Conservation (phyloP, 306 rosid species). For the Cucurbita pepo region DNA sequence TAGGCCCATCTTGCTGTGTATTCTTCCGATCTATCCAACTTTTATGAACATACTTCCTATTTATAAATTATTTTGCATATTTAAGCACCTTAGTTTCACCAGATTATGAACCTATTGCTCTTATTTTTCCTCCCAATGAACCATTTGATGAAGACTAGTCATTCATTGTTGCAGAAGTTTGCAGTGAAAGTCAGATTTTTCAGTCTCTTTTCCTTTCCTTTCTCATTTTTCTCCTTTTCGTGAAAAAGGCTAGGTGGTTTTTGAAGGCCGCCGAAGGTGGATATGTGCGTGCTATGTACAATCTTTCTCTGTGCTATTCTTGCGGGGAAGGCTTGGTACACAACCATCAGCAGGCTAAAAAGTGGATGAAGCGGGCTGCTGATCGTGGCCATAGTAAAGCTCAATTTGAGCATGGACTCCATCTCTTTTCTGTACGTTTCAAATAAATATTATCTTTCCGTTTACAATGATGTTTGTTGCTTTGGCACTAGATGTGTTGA, state of each 20-base stretch:
- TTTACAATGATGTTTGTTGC: neutral
- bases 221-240: conserved; percentile 1
- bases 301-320: conserved; percentile 57
- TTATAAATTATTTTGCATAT: neutral
- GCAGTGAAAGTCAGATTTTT: neutral
- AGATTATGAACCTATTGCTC: neutral
- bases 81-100: neutral
- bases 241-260: conserved; percentile 72
- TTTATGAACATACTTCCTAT: neutral
- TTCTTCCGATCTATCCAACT: neutral
- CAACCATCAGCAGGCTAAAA: conserved; percentile 45
- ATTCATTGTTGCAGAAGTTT: neutral
- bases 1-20: neutral
- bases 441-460: neutral
- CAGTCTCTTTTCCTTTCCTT: neutral
- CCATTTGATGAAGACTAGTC: neutral
- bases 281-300: conserved; percentile 80
- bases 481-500: neutral
- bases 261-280: conserved; percentile 82
- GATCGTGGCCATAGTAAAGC: conserved; percentile 73
- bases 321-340: conserved; percentile 55
- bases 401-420: conserved; percentile 75
- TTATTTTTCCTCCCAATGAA: no score
- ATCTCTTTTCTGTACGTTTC: conserved; percentile 56
- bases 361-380: conserved; percentile 93